Percentiles rank a stretch among this genome's conserved stretches.
phyloP scores from a whole-genome alignment of 2,329 filamentous ascomycete genomes.

The Tolypocladium tropicale region DNA sequence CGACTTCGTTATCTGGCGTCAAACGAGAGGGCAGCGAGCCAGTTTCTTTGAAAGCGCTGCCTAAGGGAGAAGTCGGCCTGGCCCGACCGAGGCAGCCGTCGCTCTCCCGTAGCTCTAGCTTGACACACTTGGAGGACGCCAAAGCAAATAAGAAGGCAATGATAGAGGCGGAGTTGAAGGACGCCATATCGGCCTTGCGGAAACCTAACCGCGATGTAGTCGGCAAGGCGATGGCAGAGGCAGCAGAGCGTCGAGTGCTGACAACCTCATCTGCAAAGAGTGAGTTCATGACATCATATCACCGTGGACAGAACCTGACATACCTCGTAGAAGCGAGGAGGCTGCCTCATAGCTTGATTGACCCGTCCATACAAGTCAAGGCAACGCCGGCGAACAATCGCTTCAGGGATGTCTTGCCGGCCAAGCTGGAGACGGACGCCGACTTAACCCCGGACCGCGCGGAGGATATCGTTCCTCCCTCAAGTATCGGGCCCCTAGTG shows the following conservation, averaged over 20 bases:
- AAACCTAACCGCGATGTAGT: constrained; percentile 66
- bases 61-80: constrained; percentile 27
- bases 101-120: constrained; percentile 32
- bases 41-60: constrained; percentile 37
- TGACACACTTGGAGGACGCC: constrained; percentile 39
- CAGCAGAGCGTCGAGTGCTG: constrained; percentile 49
- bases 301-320: constrained; percentile 16
- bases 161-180: constrained; percentile 59
- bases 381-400: constrained; percentile 46
- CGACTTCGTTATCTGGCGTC: constrained; percentile 46
- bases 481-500: constrained; percentile 25
- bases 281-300: constrained; percentile 21
- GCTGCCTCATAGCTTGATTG: constrained; percentile 26
- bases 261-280: constrained; percentile 35
- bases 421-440: constrained; percentile 13
- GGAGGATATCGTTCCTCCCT: constrained; percentile 25
- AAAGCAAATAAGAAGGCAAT: constrained; percentile 56
- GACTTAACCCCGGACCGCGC: constrained; percentile 12
- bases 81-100: constrained; percentile 29
- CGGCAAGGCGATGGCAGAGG: constrained; percentile 56
- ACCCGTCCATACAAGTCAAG: constrained; percentile 38
- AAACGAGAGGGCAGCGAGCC: constrained; percentile 62
- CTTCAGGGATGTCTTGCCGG: constrained; percentile 38
- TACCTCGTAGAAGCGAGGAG: constrained; percentile 39
- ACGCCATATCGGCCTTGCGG: constrained; percentile 63